A percentile compares a stretch with the other conserved stretches of the same genome.
These are phyloP conservation scores for Candida sonorensis DNA, from an alignment of 805 yeast genomes.

Conservation along the genomic window DNA sequence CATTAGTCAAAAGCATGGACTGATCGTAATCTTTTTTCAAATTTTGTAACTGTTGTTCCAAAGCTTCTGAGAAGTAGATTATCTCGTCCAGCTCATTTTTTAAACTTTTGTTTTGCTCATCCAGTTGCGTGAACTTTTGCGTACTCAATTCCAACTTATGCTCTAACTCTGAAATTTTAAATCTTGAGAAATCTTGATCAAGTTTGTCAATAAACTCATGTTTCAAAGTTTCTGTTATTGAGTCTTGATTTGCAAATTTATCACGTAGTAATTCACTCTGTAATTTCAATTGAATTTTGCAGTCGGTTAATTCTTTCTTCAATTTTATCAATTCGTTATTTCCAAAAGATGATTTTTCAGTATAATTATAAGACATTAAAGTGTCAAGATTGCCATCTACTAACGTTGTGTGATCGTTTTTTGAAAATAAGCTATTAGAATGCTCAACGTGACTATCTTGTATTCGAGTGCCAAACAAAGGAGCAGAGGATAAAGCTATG, in stretches of 20 bases:
- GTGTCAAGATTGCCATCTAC: not conserved
- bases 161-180: not conserved
- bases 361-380: not conserved
- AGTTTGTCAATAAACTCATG: conserved; percentile 5
- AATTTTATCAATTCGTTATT: conserved; percentile 20
- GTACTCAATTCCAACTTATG: not conserved
- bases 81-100: conserved; percentile 9
- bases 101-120: conserved; percentile 9
- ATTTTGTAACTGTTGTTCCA: conserved; percentile 12
- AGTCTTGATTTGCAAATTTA: conserved; percentile 13
- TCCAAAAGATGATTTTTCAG: conserved; percentile 7
- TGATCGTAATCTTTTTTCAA: conserved; percentile 12
- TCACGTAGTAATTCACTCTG: conserved; percentile 25
- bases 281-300: conserved; percentile 27
- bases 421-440: conserved; percentile 1
- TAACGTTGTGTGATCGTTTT: not conserved
- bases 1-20: conserved; percentile 8
- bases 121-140: conserved; percentile 1
- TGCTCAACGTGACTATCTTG: too few species aligned
- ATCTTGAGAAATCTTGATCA: not conserved
- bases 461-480: too few species aligned
- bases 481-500: too few species aligned
- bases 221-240: conserved; percentile 10
- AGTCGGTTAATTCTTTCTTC: conserved; percentile 27
- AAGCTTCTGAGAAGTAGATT: conserved; percentile 9